phyloP scores from a whole-genome alignment of 306 rosid species.

The Cicer arietinum region DNA sequence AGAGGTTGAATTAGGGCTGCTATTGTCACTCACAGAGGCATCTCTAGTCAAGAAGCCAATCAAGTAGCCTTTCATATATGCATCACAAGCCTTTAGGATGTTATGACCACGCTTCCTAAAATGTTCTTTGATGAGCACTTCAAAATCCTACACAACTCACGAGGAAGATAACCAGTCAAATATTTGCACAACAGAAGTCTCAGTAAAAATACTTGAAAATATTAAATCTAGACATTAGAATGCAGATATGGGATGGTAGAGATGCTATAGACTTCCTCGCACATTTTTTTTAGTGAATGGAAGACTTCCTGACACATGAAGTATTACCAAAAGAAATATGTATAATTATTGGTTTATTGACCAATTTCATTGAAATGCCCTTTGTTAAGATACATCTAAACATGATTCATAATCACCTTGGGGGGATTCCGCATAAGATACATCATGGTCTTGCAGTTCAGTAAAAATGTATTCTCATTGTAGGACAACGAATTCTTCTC shows the following conservation, averaged over 20 bases:
- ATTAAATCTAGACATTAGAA: conserved; percentile 19
- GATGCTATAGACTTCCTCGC: conserved; percentile 2
- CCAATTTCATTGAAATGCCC: too few relatives aligned
- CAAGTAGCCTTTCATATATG: conserved; percentile 86
- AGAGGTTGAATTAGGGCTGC: conserved; percentile 73
- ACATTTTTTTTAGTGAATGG: background rate
- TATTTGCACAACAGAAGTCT: conserved; percentile 12
- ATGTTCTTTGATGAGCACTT: conserved; percentile 78
- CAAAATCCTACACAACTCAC: conserved; percentile 73
- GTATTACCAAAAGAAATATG: too few relatives aligned
- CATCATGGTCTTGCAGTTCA: conserved; percentile 95
- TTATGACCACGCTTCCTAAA: conserved; percentile 82
- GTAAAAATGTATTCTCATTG: conserved; percentile 92
- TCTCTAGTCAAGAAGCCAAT: conserved; percentile 80
- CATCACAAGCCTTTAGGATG: conserved; percentile 96
- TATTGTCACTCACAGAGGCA: conserved; percentile 65
- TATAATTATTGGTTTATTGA: too few relatives aligned
- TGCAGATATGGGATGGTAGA: conserved; percentile 26
- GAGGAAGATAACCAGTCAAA: conserved; percentile 41
- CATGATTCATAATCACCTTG: conserved; percentile 73
- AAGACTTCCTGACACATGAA: background rate
- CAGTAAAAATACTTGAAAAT: conserved; percentile 21
- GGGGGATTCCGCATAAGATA: conserved; percentile 90
- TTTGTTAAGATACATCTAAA: too few relatives aligned
- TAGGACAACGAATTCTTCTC: conserved; percentile 96